A percentile compares a stretch with the other conserved stretches of the same genome.
These are phyloP conservation scores for Triadica sebifera DNA, from an alignment of 345 rosid species.

Conservation along the genomic window DNA sequence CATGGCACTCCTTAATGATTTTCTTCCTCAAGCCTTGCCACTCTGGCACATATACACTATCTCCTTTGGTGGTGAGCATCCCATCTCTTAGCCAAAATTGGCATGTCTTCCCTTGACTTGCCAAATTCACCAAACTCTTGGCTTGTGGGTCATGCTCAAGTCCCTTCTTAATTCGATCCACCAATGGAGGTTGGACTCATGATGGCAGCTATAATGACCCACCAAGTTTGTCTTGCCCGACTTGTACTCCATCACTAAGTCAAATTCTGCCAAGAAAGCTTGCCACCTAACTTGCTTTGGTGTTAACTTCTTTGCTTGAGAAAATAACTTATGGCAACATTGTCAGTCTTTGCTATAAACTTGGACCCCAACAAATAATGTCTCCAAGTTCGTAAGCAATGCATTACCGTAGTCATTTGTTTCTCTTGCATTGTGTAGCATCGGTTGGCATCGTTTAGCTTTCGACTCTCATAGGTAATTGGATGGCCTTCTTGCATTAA, in stretches of 20 bases:
- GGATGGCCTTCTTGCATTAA: too few species aligned
- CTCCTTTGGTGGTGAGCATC: background rate
- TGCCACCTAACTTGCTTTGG: background rate
- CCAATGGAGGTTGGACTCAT: background rate
- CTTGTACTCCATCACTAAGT: background rate
- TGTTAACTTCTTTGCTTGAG: background rate
- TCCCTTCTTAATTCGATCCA: background rate
- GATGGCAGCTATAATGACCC: background rate
- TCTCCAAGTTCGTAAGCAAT: background rate
- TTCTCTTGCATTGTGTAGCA: background rate
- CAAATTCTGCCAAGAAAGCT: background rate
- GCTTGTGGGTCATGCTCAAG: background rate
- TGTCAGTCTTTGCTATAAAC: background rate
- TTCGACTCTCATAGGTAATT: background rate
- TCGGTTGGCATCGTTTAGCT: background rate
- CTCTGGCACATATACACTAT: background rate
- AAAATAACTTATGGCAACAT: background rate
- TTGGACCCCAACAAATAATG: background rate
- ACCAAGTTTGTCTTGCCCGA: background rate
- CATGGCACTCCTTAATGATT: background rate
- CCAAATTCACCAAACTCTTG: too few species aligned
- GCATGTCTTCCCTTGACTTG: background rate
- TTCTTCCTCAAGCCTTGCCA: background rate
- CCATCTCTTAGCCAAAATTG: background rate
- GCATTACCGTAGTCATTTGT: background rate